Evolutionary conservation across 2,329 filamentous ascomycete species (phyloP).

Genomic region (Didymella exigua): DNA sequence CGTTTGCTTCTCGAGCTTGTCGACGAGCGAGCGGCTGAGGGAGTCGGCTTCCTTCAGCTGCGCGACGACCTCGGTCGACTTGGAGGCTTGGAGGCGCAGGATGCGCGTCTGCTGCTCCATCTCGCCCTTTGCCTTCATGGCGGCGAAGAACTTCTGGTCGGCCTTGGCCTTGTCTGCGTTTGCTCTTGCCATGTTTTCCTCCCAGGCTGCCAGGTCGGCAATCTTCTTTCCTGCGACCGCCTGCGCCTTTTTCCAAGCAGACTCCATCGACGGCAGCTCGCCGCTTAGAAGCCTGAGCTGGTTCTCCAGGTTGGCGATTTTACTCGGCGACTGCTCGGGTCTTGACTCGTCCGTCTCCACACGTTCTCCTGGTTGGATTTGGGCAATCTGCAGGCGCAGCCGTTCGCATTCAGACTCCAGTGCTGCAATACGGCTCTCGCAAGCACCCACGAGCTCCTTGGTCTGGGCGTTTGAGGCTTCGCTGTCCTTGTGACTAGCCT

Average conservation of each 20-base stretch:
- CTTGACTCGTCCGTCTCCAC: conserved; percentile 64
- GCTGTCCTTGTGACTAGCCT: conserved; percentile 78
- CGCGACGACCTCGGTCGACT: conserved; percentile 90
- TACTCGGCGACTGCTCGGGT: conserved; percentile 73
- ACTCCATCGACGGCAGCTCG: conserved; percentile 87
- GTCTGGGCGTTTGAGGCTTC: conserved; percentile 72
- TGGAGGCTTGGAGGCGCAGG: conserved; percentile 80
- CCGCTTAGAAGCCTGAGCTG: conserved; percentile 84
- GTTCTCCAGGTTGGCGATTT: conserved; percentile 74
- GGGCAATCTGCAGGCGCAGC: conserved; percentile 63
- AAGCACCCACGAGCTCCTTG: conserved; percentile 78
- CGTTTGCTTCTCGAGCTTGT: conserved; percentile 89
- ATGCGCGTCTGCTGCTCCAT: conserved; percentile 79
- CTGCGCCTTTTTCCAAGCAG: conserved; percentile 88
- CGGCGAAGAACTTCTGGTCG: conserved; percentile 96
- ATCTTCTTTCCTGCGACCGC: conserved; percentile 85
- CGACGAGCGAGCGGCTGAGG: conserved; percentile 73
- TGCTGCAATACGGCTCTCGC: conserved; percentile 78
- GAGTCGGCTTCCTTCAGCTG: conserved; percentile 90
- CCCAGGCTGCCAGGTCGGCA: conserved; percentile 72
- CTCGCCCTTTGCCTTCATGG: conserved; percentile 91
- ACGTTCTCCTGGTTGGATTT: conserved; percentile 40
- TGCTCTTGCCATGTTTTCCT: conserved; percentile 76
- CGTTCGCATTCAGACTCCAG: conserved; percentile 84
- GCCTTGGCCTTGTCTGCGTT: conserved; percentile 92